A percentile compares a stretch with the other conserved stretches of the same genome.
These are phyloP conservation scores for Cordyceps sp. DNA, from an alignment of 2,329 filamentous ascomycete genomes.

Conservation along the genomic window DNA sequence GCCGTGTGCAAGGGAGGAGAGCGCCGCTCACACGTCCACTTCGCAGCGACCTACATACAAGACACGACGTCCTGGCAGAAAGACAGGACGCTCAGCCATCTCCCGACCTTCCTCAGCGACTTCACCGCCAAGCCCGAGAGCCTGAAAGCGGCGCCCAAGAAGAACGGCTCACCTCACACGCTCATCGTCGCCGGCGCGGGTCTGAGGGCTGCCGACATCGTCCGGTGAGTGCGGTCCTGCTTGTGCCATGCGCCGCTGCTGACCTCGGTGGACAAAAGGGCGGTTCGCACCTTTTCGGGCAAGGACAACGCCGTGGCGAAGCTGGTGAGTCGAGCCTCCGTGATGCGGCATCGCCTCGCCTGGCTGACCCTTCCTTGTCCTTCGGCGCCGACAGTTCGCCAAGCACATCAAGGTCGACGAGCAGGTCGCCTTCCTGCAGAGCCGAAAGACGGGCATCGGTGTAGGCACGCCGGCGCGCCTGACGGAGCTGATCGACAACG, in stretches of 20 bases:
- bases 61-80: slow-evolving; percentile 66
- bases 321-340: slow-evolving; percentile 40
- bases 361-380: too few species aligned
- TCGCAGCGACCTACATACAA: slow-evolving; percentile 52
- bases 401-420: slow-evolving; percentile 96
- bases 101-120: slow-evolving; percentile 63
- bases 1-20: not conserved
- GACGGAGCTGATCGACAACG: slow-evolving; percentile 66
- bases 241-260: not conserved
- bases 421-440: slow-evolving; percentile 58
- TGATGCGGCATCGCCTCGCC: too few species aligned
- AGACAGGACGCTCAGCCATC: slow-evolving; percentile 49
- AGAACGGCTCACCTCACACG: slow-evolving; percentile 65
- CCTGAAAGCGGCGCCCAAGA: slow-evolving; percentile 48
- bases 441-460: slow-evolving; percentile 60
- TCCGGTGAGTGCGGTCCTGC: slow-evolving; percentile 31
- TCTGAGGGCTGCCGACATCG: slow-evolving; percentile 70
- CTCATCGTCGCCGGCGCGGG: slow-evolving; percentile 77
- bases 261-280: slow-evolving; percentile 22
- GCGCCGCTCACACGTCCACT: slow-evolving; percentile 1
- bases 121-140: slow-evolving; percentile 40
- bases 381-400: slow-evolving; percentile 51
- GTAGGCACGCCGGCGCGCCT: slow-evolving; percentile 80
- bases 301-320: slow-evolving; percentile 72
- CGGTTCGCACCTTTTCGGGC: slow-evolving; percentile 60